Evolutionary conservation across 1,284 basidiomycete genomes (phyloP), one percentile per base, ranked within the genome.

Genomic region (Sporisorium graminicola): DNA sequence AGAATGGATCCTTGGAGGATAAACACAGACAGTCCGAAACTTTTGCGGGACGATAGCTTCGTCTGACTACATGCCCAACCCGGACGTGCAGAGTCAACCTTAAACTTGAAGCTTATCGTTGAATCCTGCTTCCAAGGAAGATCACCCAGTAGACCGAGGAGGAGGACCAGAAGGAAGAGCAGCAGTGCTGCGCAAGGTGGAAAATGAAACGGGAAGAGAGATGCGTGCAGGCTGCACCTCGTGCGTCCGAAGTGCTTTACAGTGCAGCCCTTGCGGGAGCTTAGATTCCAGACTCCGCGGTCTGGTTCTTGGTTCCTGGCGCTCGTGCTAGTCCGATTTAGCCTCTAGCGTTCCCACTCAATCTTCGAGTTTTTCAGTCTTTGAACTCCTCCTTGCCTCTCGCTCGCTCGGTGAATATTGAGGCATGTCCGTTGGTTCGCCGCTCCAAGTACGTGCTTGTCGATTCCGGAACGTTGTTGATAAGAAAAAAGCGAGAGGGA

Each of bases 161-260:
- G 20, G 40, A 43, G 18, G 37, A 13, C 4, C 14, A 24, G 20
- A 6, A 52, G 33, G 12, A 35, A 33, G 31, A 33, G 27, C 47
- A 24, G 14, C 20, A n/a, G n/a, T n/a, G n/a, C n/a, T n/a, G n/a
- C n/a, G n/a, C n/a, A n/a, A n/a, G n/a, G n/a, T n/a, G n/a, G n/a
- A 35, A 27, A 31, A 53, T 18, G 55, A 29, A 44, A 24, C 14
- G 14, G 14, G 31, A 27, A 44, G 47, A 24, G 8, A n/a, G n/a
- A n/a, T n/a, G n/a, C n/a, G 31, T 51, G 58, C 51, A 59, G 16
- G 42, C 50, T 66, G 65, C 65, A 66, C 20, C 37, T 50, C 44
- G 64, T 66, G 65, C 65, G 58, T 49, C 65, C 65, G 54, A 66
- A 24, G 26, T 58, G 57, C 57, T 16, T 42, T 57, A 58, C 65